Percentiles rank a stretch among this genome's conserved stretches.
Evolutionary conservation across 2,329 filamentous ascomycete genomes (phyloP).

Genomic region (Curvularia verruculosa): DNA sequence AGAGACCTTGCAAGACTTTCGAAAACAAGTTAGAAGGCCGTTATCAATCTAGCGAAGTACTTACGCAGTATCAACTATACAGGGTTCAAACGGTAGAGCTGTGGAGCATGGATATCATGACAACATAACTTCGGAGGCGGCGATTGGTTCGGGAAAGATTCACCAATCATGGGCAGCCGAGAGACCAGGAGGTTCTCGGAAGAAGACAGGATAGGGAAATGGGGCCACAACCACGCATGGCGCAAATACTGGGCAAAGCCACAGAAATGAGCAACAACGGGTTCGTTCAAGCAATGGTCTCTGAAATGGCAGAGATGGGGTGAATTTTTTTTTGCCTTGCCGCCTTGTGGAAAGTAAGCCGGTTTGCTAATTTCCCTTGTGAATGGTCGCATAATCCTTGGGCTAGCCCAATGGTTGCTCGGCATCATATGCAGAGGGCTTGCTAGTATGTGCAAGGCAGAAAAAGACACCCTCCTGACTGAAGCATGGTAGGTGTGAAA

Average conservation of each 20-base stretch:
- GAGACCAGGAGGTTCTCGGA: slow-evolving; percentile 6
- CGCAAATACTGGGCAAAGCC: slow-evolving; percentile 14
- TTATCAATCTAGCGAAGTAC: not conserved
- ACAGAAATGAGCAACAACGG: slow-evolving; percentile 1
- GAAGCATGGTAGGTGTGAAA: slow-evolving; percentile 18
- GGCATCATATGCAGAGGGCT: slow-evolving; percentile 7
- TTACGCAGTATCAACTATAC: not conserved
- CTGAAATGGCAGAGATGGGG: not conserved
- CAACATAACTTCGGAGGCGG: not conserved
- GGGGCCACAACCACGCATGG: slow-evolving; percentile 30
- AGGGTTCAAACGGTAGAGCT: slow-evolving; percentile 19
- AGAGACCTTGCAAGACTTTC: slow-evolving; percentile 1
- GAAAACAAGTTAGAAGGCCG: not conserved
- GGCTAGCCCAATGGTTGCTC: slow-evolving; percentile 13
- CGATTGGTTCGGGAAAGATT: not conserved
- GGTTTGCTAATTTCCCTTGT: slow-evolving; percentile 17
- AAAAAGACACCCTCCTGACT: slow-evolving; percentile 7
- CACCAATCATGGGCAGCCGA: slow-evolving; percentile 4
- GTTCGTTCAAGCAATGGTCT: not conserved
- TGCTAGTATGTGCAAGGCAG: slow-evolving; percentile 22
- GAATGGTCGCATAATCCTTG: not conserved
- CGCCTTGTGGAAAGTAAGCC: not conserved
- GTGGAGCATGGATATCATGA: not conserved
- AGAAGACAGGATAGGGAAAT: slow-evolving; percentile 26
- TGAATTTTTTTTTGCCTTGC: not conserved